A percentile compares a stretch with the other conserved stretches of the same genome.
Conservation (phyloP, 441 rosid species). For the Pelargonium citronellum region DNA sequence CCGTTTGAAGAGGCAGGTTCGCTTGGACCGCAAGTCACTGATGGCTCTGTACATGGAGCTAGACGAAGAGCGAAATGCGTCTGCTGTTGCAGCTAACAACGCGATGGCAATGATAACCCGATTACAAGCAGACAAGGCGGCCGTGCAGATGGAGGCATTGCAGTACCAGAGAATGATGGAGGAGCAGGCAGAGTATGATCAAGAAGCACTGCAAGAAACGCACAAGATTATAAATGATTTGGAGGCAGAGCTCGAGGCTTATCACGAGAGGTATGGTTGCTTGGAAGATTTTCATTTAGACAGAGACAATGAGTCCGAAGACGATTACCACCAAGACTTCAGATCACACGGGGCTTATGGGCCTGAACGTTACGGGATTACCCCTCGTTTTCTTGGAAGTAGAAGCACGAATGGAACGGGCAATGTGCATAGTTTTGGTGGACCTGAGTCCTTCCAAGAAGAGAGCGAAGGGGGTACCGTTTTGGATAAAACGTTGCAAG, state of each 20-base stretch:
- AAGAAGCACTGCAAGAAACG: slow-evolving; percentile 69
- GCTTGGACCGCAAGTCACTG: slow-evolving; percentile 69
- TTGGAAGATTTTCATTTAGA: slow-evolving; percentile 32
- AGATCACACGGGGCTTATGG: slow-evolving; percentile 7
- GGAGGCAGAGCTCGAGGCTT: slow-evolving; percentile 59
- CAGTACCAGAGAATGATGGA: slow-evolving; percentile 99
- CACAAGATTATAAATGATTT: slow-evolving; percentile 26
- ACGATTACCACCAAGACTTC: slow-evolving; percentile 28
- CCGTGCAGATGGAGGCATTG: slow-evolving; percentile 94
- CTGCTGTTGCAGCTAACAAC: slow-evolving; percentile 87
- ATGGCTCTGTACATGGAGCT: slow-evolving; percentile 78
- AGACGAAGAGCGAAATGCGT: slow-evolving; percentile 88
- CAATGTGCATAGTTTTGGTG: too few species aligned
- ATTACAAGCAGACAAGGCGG: slow-evolving; percentile 91
- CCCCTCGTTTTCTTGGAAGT: too few species aligned
- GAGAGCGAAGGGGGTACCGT: too few species aligned
- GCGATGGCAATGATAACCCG: slow-evolving; percentile 97
- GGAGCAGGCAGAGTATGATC: slow-evolving; percentile 87
- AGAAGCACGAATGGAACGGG: too few species aligned
- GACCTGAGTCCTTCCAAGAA: too few species aligned
- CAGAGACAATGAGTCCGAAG: slow-evolving; percentile 27
- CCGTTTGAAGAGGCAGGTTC: slow-evolving; percentile 63
- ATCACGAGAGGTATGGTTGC: slow-evolving; percentile 49
- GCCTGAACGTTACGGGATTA: not conserved
- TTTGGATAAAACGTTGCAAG: not conserved